Base-by-base conservation (phyloP, 176 grass and related monocot genomes). In the Carex cristatella region DNA sequence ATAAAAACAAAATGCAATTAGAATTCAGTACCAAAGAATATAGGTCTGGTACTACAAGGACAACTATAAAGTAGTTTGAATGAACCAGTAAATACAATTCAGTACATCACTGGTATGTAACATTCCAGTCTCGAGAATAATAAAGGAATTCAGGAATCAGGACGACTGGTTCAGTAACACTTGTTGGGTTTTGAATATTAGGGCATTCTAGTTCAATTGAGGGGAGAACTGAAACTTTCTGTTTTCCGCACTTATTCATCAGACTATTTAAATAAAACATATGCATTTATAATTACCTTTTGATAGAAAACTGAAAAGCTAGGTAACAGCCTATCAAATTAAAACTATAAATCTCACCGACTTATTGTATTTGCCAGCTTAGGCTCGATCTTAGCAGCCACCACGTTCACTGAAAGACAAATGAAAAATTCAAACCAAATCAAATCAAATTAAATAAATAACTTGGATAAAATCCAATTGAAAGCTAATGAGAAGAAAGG, bases 331-430 rank as follows among this genome's bases (percentile, higher is more conserved):
- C 10, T 51, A n/a, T 42, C 42, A 74, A 33, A 86, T 15, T 18
- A n/a, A 77, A 32, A 15, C 38, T 10, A 42, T 13, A 63, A 85
- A 14, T 69, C 13, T 76, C 11, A 87, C 86, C 86, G 80, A 81
- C 83, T 82, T 58, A 87, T 51, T 51, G 35, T 40, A 56, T 73
- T 83, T 37, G 86, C 80, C 16, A 78, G 68, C 63, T 87, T 87
- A 16, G 86, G 86, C 79, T 87, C 80, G 28, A 87, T 87, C 8
- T 83, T 83, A 0, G 79, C 67, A 76, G 80, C 86, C 19, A 83
- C 49, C 44, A 87, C 79, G 7, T 87, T 65, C 23, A 83, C 86
- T 87, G 35, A 13, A 78, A 83, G 40, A n/a, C 12, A 67, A 61
- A 82, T 16, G 5, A 13, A 56, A 35, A 35, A 10, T 79, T 58